A percentile compares a stretch with the other conserved stretches of the same genome.
Conservation (phyloP, 768 basidiomycete genomes). For the Tephrocybe sp. region DNA sequence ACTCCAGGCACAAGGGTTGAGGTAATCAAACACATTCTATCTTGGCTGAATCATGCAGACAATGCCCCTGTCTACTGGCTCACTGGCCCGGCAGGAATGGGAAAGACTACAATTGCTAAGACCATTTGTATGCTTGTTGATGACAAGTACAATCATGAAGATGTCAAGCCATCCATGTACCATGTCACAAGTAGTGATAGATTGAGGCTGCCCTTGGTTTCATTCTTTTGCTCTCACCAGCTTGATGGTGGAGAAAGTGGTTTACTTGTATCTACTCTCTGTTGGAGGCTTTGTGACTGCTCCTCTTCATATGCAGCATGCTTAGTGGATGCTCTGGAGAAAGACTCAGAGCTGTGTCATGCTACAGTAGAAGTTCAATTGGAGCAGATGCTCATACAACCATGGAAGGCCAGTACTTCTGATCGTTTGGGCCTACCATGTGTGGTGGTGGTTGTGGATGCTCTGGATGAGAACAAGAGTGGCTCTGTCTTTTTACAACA, state of each 20-base stretch:
- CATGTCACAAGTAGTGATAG: background rate
- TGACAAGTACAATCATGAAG: background rate
- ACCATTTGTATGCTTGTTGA: no score
- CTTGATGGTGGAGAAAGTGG: background rate
- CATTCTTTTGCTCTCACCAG: constrained; percentile 1
- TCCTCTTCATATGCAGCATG: background rate
- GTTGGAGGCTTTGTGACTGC: background rate
- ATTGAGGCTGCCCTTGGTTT: background rate
- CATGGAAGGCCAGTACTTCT: no score
- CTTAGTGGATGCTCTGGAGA: background rate
- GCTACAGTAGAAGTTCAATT: background rate
- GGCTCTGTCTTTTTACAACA: background rate
- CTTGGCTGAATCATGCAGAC: no score
- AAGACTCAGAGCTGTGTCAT: background rate
- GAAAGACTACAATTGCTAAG: no score
- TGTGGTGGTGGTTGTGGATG: background rate
- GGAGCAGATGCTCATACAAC: no score
- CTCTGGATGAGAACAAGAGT: background rate
- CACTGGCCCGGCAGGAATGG: no score
- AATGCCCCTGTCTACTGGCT: no score
- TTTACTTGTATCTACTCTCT: no score
- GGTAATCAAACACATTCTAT: no score
- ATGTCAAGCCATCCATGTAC: background rate
- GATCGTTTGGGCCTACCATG: background rate
- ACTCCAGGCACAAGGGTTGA: no score